phyloP scores from a whole-genome alignment of 176 grass and related monocot genomes.

The Carex scoparia region DNA sequence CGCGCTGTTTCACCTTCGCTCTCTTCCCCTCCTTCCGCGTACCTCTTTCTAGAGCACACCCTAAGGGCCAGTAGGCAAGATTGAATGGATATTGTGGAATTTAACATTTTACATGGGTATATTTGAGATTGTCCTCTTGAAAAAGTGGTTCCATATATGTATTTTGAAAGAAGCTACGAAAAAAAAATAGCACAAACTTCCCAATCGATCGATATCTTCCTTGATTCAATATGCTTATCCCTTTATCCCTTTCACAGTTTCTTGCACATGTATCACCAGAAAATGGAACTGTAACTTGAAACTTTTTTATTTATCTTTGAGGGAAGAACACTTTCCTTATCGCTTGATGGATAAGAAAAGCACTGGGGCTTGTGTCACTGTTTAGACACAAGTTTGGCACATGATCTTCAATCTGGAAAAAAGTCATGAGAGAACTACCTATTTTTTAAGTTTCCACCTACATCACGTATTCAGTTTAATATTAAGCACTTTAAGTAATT shows the following conservation, averaged over 20 bases:
- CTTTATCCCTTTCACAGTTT: neutral
- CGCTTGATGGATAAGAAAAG: neutral
- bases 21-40: no score
- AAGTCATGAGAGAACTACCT: no score
- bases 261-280: neutral
- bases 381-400: neutral
- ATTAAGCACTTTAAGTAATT: no score
- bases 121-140: neutral
- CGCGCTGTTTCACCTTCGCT: no score
- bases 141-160: neutral
- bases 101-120: neutral
- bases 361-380: neutral
- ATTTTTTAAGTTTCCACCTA: no score
- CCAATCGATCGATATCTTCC: neutral
- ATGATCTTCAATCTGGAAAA: neutral
- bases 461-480: no score
- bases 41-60: no score
- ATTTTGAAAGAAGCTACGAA: slow-evolving; percentile 7
- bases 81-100: neutral
- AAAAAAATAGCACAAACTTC: slow-evolving; percentile 16
- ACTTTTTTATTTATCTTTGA: neutral
- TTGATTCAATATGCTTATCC: neutral
- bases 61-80: neutral
- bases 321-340: neutral
- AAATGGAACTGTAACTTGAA: neutral